Base-by-base conservation (phyloP, 1,284 basidiomycete species). In the Sanghuangporus baumii region DNA sequence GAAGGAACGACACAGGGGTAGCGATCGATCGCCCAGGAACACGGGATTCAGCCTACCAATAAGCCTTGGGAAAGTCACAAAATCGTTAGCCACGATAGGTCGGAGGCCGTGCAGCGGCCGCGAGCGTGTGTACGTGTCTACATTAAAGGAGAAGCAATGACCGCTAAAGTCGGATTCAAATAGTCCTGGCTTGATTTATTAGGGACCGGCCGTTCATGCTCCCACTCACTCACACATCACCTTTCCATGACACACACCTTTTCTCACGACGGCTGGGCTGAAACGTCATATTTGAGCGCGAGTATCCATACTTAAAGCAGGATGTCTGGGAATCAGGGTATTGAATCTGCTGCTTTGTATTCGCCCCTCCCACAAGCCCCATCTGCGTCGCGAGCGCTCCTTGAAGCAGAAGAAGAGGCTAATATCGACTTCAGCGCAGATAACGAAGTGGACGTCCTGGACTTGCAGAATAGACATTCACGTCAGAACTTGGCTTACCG, bases 81-180 rank as follows among this genome's bases (percentile, higher is more conserved):
- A 36, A 16, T 31, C 34, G 16, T 54, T 11, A 54, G 12, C 20
- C 52, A 31, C 52, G 52, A 37, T 54, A 54, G 52, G 52, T 12
- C 52, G 52, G 52, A 54, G 5, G 41, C 34, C 23, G 31, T 51
- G 47, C 58, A 52, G 58, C 58, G 58, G 58, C 58, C 58, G 58
- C 48, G 34, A n/a, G 18, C 58, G 47, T 60, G 58, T 16, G 48
- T 60, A 20, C 47, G 12, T 60, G 14, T 18, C 16, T 12, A 23
- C 14, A 46, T 12, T 46, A 11, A 41, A 41, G n/a, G 40, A 26
- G 38, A n/a, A 34, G 12, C 34, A 38, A 40, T 51, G 52, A 40
- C 50, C 43, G 38, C 18, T 16, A 52, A 60, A 50, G 31, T 23
- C 18, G 26, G 18, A 59, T 12, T 59, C 34, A 48, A 40, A 7